Evolutionary conservation across 2,329 filamentous ascomycete species (phyloP), one percentile per base, ranked within the genome.

Genomic region (Sarocladium strictum): DNA sequence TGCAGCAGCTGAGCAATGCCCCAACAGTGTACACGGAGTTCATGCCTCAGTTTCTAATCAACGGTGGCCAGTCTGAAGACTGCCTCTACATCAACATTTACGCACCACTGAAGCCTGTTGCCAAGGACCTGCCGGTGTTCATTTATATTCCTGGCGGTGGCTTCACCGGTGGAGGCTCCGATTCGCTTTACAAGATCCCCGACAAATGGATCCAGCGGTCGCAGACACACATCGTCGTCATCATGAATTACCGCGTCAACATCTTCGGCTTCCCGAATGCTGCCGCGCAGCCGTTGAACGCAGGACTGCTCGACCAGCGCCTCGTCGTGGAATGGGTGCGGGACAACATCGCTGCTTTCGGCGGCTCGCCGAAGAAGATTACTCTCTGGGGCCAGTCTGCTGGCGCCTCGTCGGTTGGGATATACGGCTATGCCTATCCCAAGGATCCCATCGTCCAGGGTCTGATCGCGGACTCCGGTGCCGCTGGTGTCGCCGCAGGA

Each of bases 101-200:
- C 56, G 64, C 67, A 2, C 67, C 67, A 37, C 58, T 54, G 59
- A 59, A 38, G 26, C 61, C 53, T 23, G 59, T 15, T 17, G 54
- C 19, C 49, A 56, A 35, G 58, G 53, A 56, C 10, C 58, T 64
- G 21, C 61, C 63, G 1, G 60, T 64, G 14, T 53, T 60, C 17
- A 58, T 65, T 35, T 64, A 55, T 53, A 61, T 63, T 26, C 61
- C 62, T 9, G 62, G 74, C 40, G 75, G 75, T 24, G 73, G 72
- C 15, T 76, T 57, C 24, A 57, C 56, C 60, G 77, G 76, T 2
- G 72, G 72, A 7, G 55, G 71, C 63, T 29, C 61, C 58, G 74
- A 80, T 53, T 63, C 71, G 19, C 71, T 79, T 23, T 86, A 85
- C 65, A 85, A 86, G 41, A 60, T 53, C 41, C 62, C 49, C n/a